Percentiles rank a stretch among this genome's conserved stretches.
Evolutionary conservation across 768 basidiomycete species (phyloP).

Genomic region (Phylloporus scabripes): DNA sequence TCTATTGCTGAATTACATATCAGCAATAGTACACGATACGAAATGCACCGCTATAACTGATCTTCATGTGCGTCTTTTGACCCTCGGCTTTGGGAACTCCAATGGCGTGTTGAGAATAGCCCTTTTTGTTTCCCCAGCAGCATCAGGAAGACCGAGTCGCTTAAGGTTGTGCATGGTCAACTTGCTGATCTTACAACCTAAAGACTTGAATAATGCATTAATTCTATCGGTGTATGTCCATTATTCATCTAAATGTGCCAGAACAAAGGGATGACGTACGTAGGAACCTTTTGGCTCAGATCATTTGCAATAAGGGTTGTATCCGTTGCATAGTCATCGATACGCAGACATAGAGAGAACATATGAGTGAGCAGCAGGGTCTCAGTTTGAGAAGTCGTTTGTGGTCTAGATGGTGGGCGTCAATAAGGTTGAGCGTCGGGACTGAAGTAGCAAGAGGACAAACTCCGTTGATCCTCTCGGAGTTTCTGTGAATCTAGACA

Average conservation of each 20-base stretch:
- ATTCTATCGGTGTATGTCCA: slow-evolving; percentile 36
- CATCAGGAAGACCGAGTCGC: slow-evolving; percentile 60
- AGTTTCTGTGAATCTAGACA: slow-evolving; percentile 77
- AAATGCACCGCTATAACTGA: neutral
- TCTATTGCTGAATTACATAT: neutral
- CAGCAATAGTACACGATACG: neutral
- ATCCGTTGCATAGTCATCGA: slow-evolving; percentile 76
- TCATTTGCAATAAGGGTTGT: slow-evolving; percentile 65
- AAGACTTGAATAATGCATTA: slow-evolving; percentile 65
- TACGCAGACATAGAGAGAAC: slow-evolving; percentile 71
- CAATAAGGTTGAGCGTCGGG: neutral
- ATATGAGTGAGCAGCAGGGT: slow-evolving; percentile 72
- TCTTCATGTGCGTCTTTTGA: slow-evolving; percentile 28
- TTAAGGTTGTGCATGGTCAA: slow-evolving; percentile 59
- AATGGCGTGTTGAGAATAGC: slow-evolving; percentile 75
- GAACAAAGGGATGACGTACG: slow-evolving; percentile 44
- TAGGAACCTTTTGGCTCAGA: slow-evolving; percentile 54
- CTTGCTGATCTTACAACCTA: slow-evolving; percentile 70
- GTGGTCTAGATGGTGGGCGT: slow-evolving; percentile 29
- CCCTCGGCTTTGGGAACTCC: slow-evolving; percentile 66
- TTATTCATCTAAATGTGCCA: slow-evolving; percentile 1
- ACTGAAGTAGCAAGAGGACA: slow-evolving; percentile 10
- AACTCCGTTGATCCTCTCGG: slow-evolving; percentile 63
- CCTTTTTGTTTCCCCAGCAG: slow-evolving; percentile 57
- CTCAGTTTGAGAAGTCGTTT: slow-evolving; percentile 62